phyloP scores from a whole-genome alignment of 2,329 filamentous ascomycete genomes.

The Fusarium oligoseptatum region DNA sequence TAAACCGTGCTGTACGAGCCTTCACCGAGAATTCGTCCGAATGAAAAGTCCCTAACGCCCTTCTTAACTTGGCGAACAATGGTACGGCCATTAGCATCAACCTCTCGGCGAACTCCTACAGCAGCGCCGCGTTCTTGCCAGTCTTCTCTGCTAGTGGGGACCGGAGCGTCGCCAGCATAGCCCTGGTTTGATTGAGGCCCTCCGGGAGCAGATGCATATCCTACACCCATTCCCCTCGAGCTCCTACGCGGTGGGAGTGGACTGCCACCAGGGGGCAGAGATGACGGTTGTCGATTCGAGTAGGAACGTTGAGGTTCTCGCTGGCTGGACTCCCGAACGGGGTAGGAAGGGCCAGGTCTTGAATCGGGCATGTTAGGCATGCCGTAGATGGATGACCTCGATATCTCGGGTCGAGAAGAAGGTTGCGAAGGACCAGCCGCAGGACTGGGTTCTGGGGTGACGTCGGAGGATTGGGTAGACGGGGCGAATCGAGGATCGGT shows the following conservation, averaged over 20 bases:
- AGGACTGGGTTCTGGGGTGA: conserved; percentile 26
- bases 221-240: conserved; percentile 77
- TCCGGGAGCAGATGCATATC: conserved; percentile 57
- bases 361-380: conserved; percentile 72
- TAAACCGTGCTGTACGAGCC: conserved; percentile 98
- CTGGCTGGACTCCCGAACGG: conserved; percentile 77
- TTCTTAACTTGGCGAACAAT: conserved; percentile 92
- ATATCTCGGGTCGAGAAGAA: conserved; percentile 36
- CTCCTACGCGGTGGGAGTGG: conserved; percentile 80
- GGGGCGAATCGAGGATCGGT: conserved; percentile 40
- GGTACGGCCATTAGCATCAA: conserved; percentile 86
- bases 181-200: conserved; percentile 42
- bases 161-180: conserved; percentile 57
- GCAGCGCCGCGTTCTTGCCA: conserved; percentile 98
- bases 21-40: conserved; percentile 90
- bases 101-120: conserved; percentile 82
- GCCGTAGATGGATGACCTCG: conserved; percentile 65
- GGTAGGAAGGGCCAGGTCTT: conserved; percentile 64
- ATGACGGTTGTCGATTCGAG: conserved; percentile 66
- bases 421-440: conserved; percentile 28
- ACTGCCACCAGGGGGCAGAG: conserved; percentile 62
- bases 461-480: conserved; percentile 29
- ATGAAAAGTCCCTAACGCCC: conserved; percentile 95
- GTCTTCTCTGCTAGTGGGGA: conserved; percentile 80
- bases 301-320: conserved; percentile 73